These are phyloP conservation scores for Helianthus annuus DNA, from an alignment of 129 eudicot species.

Conservation along the genomic window DNA sequence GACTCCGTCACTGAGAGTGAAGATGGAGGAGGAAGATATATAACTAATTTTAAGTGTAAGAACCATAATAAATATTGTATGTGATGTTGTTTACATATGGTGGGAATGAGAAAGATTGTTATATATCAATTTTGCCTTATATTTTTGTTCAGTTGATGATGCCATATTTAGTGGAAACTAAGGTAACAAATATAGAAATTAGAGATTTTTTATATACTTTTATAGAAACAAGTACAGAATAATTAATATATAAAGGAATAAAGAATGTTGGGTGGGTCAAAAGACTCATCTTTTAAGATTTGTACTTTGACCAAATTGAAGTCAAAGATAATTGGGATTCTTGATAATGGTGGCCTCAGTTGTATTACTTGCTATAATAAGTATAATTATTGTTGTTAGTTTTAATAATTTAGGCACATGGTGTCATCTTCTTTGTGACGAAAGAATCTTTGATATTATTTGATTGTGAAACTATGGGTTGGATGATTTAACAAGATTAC, in stretches of 20 bases:
- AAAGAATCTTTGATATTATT: constrained; percentile 33
- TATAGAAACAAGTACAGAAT: background rate
- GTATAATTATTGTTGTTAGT: constrained; percentile 18
- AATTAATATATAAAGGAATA: constrained; percentile 14
- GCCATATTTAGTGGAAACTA: too few species aligned
- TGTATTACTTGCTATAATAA: constrained; percentile 12
- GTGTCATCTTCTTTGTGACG: constrained; percentile 27
- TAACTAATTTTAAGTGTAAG: too few species aligned
- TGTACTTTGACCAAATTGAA: constrained; percentile 24
- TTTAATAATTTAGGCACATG: constrained; percentile 43
- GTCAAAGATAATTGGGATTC: constrained; percentile 11
- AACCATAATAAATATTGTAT: too few species aligned
- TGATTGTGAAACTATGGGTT: background rate
- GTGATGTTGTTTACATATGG: too few species aligned
- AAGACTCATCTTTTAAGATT: constrained; percentile 32
- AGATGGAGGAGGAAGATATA: too few species aligned
- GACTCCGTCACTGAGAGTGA: too few species aligned
- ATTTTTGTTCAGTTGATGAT: too few species aligned
- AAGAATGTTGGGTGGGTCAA: constrained; percentile 31
- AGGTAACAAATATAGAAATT: too few species aligned
- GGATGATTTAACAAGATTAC: background rate
- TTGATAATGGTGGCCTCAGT: constrained; percentile 32
- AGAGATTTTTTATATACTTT: background rate
- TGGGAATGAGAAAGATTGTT: too few species aligned
- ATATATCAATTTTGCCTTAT: too few species aligned